Conservation (phyloP, 768 basidiomycete genomes). For the Boletus tylopilopsis region DNA sequence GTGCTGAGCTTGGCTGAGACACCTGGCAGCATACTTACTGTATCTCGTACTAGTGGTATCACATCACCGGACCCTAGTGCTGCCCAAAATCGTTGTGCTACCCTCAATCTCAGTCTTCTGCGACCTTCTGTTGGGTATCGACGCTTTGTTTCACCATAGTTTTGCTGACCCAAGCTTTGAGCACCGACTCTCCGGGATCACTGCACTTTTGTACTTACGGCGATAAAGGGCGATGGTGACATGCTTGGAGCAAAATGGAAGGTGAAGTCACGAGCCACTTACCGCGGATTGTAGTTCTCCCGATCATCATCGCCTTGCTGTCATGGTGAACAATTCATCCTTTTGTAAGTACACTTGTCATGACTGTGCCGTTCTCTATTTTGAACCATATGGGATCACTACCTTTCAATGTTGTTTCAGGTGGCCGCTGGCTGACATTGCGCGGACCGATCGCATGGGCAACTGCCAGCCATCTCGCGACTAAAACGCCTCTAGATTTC, state of each 20-base stretch:
- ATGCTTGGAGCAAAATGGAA: conserved; percentile 9
- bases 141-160: conserved; percentile 43
- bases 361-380: background rate
- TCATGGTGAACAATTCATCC: background rate
- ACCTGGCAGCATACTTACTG: conserved; percentile 1
- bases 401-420: background rate
- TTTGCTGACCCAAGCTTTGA: conserved; percentile 27
- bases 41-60: background rate
- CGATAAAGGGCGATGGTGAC: conserved; percentile 18
- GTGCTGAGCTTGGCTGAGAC: background rate
- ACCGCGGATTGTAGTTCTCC: background rate
- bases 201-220: conserved; percentile 15
- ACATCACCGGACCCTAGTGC: conserved; percentile 19
- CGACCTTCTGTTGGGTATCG: conserved; percentile 52
- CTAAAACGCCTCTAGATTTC: too few species aligned
- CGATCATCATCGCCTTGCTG: background rate
- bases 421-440: background rate
- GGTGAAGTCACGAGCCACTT: background rate
- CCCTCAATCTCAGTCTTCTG: conserved; percentile 51
- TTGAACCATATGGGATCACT: background rate
- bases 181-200: background rate
- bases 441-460: background rate
- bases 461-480: background rate
- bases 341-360: background rate
- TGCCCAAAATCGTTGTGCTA: conserved; percentile 49